Evolutionary conservation across 352 stramenopile genomes (phyloP).

Genomic region (Pythium oligandrum): DNA sequence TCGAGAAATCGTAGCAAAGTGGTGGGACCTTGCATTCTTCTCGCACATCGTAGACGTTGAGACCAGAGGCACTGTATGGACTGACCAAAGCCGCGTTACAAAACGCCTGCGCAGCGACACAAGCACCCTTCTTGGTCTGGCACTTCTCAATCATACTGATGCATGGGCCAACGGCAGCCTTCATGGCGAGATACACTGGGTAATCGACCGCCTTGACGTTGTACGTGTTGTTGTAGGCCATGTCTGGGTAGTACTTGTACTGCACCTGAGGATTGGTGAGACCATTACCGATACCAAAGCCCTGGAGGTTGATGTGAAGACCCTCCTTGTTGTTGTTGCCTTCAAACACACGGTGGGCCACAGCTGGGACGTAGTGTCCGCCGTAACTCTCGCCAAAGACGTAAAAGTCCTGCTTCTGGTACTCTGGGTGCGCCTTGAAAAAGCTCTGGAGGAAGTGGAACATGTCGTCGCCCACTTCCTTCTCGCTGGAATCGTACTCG

Average conservation of each 20-base stretch:
- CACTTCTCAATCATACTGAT: conserved; percentile 82
- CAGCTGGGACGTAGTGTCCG: conserved; percentile 92
- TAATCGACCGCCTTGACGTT: conserved; percentile 64
- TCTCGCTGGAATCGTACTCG: conserved; percentile 88
- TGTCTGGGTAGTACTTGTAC: conserved; percentile 74
- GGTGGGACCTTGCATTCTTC: conserved; percentile 84
- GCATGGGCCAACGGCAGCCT: conserved; percentile 54
- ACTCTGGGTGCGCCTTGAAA: conserved; percentile 87
- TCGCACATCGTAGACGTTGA: conserved; percentile 91
- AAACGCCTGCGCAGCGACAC: conserved; percentile 82
- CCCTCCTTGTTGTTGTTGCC: conserved; percentile 60
- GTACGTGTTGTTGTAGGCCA: conserved; percentile 92
- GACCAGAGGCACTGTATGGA: conserved; percentile 41
- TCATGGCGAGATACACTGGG: conserved; percentile 59
- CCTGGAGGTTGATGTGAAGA: conserved; percentile 87
- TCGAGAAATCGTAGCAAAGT: conserved; percentile 95
- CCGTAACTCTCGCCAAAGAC: conserved; percentile 92
- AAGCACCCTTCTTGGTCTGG: conserved; percentile 70
- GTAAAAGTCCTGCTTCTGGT: conserved; percentile 88
- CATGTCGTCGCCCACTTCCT: conserved; percentile 93
- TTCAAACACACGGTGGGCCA: conserved; percentile 69
- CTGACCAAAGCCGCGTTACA: conserved; percentile 85
- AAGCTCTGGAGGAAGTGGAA: conserved; percentile 95
- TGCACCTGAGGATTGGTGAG: conserved; percentile 93
- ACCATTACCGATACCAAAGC: conserved; percentile 95